Conservation (phyloP, 179 eudicot species). For the Vitellaria paradoxa region DNA sequence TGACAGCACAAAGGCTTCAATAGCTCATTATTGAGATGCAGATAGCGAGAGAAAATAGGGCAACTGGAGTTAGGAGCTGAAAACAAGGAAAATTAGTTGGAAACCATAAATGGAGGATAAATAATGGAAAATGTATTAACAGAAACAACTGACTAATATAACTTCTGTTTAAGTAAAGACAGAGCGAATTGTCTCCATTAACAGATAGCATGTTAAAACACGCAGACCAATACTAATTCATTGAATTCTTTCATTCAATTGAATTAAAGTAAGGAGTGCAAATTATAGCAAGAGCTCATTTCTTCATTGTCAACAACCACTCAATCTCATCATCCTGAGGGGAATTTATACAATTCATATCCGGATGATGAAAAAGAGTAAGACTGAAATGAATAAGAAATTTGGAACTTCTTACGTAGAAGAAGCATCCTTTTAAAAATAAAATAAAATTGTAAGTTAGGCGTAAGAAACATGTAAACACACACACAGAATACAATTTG, state of each 20-base stretch:
- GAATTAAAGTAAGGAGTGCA: neutral
- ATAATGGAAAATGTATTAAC: neutral
- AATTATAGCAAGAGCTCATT: neutral
- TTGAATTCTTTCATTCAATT: neutral
- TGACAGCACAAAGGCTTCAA: neutral
- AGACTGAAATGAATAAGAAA: too few relatives aligned
- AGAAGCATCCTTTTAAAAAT: too few relatives aligned
- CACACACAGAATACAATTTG: too few relatives aligned
- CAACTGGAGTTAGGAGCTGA: neutral
- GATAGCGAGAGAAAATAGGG: neutral
- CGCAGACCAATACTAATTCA: neutral
- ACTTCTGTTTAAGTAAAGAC: too few relatives aligned
- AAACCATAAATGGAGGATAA: neutral
- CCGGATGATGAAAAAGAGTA: too few relatives aligned
- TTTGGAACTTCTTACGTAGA: too few relatives aligned
- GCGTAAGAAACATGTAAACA: too few relatives aligned
- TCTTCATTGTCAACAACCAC: neutral
- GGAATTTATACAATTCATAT: too few relatives aligned
- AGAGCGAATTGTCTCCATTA: neutral
- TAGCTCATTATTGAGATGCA: neutral
- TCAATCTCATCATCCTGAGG: neutral
- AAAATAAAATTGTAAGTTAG: too few relatives aligned
- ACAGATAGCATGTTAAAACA: conserved; percentile 6
- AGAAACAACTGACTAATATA: neutral
- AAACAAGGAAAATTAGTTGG: neutral